Base-by-base conservation (phyloP, 768 basidiomycete genomes). In the Paxillus involutus region DNA sequence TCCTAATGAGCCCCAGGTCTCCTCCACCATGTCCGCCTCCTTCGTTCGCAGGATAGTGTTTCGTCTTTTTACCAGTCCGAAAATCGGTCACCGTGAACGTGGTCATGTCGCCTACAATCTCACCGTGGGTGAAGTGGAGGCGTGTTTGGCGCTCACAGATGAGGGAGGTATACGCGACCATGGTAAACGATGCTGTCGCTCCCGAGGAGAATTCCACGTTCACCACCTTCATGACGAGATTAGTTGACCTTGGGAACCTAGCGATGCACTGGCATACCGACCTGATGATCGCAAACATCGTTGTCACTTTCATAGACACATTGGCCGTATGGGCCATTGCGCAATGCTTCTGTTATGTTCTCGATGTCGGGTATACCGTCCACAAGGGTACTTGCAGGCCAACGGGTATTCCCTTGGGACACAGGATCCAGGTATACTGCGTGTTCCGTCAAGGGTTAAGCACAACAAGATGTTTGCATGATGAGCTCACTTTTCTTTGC, bases 341-440 rank as follows among this genome's bases (percentile, higher is more conserved):
- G 77, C n/a, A 95, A 73, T 0, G 89, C 91, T 2, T 80, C 78
- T 0, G 83, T 85, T 53, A 95, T 75, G 66, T 88, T 94, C 72
- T 95, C 93, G 44, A 94, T 88, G 64, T 94, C 93, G 3, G 92
- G 88, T 12, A 89, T 64, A 6, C 86, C 92, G 60, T 95, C 93
- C 9, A 91, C 83, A 45, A 94, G 70, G 4, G 84, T 76, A 17
- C 70, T 71, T 11, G 76, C 81, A 0, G 93, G 92, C 90, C 92
- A 94, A 24, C 62, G 44, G 2, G 48, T 63, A 41, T 71, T 44
- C 17, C 80, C 73, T 32, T 71, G 73, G 5, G 77, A 69, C 36
- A 93, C 80, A n/a, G 83, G 82, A 19, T 91, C 88, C 26, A 93
- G 75, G 71, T 95, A 95, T 60, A 94, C 92, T 93, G 60, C 2